Conservation (phyloP, 441 rosid species). For the Erysimum cheiri region DNA sequence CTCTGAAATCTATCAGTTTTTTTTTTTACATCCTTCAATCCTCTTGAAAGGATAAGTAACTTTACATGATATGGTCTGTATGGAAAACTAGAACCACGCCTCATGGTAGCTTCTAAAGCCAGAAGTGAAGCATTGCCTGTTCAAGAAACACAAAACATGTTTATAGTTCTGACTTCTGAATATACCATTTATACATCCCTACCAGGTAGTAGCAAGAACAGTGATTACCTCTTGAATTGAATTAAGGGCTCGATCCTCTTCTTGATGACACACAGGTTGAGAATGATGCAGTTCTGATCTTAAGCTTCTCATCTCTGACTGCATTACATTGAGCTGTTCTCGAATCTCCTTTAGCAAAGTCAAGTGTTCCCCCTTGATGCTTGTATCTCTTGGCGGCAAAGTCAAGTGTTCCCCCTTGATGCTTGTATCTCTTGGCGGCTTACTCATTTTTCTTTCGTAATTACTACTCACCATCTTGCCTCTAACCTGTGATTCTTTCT, state of each 20-base stretch:
- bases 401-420: conserved; percentile 49
- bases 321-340: conserved; percentile 69
- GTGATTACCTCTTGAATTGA: conserved; percentile 41
- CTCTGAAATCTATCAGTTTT: conserved; percentile 14
- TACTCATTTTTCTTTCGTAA: conserved; percentile 47
- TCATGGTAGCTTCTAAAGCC: conserved; percentile 54
- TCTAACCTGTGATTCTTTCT: conserved; percentile 31
- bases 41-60: conserved; percentile 17
- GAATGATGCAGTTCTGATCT: conserved; percentile 50
- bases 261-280: conserved; percentile 43
- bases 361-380: conserved; percentile 48
- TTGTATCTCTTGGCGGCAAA: conserved; percentile 48
- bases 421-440: conserved; percentile 46
- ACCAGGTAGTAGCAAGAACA: conserved; percentile 14
- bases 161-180: conserved; percentile 6
- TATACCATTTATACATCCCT: conserved; percentile 13
- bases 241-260: conserved; percentile 46
- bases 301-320: conserved; percentile 59
- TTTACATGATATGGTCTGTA: conserved; percentile 13
- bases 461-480: conserved; percentile 47
- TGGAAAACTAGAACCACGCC: conserved; percentile 13
- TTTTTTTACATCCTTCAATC: conserved; percentile 32
- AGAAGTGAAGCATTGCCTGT: conserved; percentile 88
- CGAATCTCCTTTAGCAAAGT: conserved; percentile 66
- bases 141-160: conserved; percentile 28